Evolutionary conservation across 345 rosid genomes (phyloP).

Genomic region (Lepidium aucheri): DNA sequence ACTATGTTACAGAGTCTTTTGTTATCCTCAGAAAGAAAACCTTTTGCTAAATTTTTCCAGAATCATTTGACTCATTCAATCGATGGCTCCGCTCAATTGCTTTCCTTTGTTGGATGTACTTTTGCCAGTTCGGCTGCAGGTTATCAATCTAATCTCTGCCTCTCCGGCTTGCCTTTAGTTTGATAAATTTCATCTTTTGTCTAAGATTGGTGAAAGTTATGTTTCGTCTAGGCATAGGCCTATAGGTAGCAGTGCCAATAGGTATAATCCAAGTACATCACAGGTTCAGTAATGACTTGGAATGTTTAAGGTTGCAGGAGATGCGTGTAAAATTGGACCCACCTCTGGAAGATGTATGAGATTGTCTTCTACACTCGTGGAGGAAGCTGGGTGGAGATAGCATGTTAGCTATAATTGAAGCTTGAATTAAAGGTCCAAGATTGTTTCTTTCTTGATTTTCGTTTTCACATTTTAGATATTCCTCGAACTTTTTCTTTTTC

Average conservation of each 20-base stretch:
- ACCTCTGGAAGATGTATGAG: constrained; percentile 13
- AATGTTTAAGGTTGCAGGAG: constrained; percentile 30
- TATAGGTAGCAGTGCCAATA: background rate
- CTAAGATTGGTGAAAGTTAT: background rate
- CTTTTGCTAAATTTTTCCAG: background rate
- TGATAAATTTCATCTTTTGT: background rate
- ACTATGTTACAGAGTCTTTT: constrained; percentile 16
- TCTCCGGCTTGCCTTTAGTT: background rate
- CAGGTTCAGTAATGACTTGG: constrained; percentile 1
- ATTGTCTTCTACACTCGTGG: constrained; percentile 24
- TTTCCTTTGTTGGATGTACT: background rate
- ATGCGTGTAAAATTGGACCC: constrained; percentile 17
- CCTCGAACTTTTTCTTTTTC: background rate
- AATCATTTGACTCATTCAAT: background rate
- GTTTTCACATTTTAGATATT: constrained; percentile 7
- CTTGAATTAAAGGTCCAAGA: constrained; percentile 5
- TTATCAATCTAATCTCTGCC: background rate
- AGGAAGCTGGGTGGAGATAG: constrained; percentile 5
- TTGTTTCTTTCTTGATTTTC: constrained; percentile 27
- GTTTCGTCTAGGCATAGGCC: background rate
- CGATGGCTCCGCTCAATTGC: background rate
- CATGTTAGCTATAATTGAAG: constrained; percentile 16
- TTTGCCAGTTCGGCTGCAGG: background rate
- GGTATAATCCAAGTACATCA: background rate
- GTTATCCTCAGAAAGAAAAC: background rate